Conservation (phyloP, 495 filamentous ascomycete species). For the Jackrogersella minutella region DNA sequence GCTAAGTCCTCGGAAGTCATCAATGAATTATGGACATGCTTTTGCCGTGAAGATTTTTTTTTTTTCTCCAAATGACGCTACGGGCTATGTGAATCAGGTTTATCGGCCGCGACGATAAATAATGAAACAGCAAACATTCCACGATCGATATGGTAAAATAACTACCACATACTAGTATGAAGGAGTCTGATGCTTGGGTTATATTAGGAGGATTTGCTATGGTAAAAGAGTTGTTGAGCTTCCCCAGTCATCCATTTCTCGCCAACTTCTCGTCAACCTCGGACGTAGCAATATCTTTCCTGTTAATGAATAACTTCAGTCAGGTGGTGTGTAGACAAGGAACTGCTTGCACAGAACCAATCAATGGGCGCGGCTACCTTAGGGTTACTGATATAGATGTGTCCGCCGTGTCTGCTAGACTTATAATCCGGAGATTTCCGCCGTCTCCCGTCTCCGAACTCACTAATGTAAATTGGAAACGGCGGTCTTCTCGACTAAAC, state of each 20-base stretch:
- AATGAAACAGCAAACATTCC: background rate
- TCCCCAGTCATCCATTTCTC: background rate
- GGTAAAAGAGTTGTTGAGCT: background rate
- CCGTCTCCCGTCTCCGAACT: conserved; percentile 10
- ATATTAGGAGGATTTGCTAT: background rate
- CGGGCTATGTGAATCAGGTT: conserved; percentile 23
- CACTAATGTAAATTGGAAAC: conserved; percentile 6
- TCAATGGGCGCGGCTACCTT: too few relatives aligned
- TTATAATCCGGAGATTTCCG: conserved; percentile 14
- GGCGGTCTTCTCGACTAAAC: background rate
- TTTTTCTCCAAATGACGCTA: conserved; percentile 20
- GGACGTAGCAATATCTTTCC: background rate
- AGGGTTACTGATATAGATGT: background rate
- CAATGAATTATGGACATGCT: conserved; percentile 50
- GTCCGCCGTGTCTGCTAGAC: background rate
- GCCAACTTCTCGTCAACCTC: background rate
- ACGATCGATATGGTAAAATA: background rate
- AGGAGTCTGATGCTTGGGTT: background rate
- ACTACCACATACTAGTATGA: background rate
- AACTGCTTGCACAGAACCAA: too few relatives aligned
- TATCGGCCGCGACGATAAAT: conserved; percentile 10
- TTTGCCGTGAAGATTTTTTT: conserved; percentile 40
- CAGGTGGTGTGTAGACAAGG: background rate
- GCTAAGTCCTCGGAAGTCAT: conserved; percentile 51
- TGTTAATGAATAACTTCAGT: background rate